Evolutionary conservation across 768 basidiomycete genomes (phyloP).

Genomic region (Agrocybe pediades): DNA sequence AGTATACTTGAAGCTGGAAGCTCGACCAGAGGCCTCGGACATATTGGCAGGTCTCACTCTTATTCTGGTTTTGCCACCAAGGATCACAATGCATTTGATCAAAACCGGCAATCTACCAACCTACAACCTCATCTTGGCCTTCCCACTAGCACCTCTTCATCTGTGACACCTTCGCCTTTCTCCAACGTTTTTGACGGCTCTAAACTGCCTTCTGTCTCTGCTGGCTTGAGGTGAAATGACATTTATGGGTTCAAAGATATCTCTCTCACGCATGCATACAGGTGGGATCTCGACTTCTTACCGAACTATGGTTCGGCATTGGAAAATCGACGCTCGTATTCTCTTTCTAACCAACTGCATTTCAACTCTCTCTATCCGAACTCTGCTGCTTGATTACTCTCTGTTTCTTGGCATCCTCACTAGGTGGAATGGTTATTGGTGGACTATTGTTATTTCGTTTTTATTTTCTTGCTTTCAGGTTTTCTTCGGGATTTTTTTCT

Average conservation of each 20-base stretch:
- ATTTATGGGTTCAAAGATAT: background rate
- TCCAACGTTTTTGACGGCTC: slow-evolving; percentile 14
- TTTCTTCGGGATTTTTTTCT: background rate
- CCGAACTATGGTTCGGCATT: background rate
- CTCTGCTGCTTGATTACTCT: slow-evolving; percentile 7
- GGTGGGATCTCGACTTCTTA: slow-evolving; percentile 3
- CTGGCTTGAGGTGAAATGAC: slow-evolving; percentile 2
- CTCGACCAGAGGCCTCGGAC: background rate
- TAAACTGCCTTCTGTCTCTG: background rate
- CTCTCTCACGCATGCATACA: background rate
- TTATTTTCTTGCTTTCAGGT: background rate
- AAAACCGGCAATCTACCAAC: background rate
- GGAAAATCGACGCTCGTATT: background rate
- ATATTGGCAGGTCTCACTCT: background rate
- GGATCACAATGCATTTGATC: background rate
- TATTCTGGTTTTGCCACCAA: background rate
- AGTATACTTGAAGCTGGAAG: background rate
- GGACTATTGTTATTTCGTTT: background rate
- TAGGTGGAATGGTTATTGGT: background rate
- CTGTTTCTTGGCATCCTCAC: background rate
- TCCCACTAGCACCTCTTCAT: slow-evolving; percentile 13
- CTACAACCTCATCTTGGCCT: background rate
- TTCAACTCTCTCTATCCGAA: slow-evolving; percentile 8
- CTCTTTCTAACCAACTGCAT: slow-evolving; percentile 6
- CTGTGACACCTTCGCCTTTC: slow-evolving; percentile 11